phyloP scores from a whole-genome alignment of 805 yeast genomes.

The Spathaspora gorwiae region DNA sequence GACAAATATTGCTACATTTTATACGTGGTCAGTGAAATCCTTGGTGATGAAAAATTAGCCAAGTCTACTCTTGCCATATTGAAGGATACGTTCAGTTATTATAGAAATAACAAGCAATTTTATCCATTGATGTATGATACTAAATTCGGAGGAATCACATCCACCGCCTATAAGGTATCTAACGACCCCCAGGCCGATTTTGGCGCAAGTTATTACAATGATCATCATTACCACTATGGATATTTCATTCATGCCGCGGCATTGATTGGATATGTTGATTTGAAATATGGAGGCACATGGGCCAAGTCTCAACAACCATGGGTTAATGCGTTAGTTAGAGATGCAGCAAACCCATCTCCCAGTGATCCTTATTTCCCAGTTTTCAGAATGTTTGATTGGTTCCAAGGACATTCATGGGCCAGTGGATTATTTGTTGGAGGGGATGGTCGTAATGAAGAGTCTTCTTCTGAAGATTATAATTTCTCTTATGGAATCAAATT shows the following conservation, averaged over 20 bases:
- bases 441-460: conserved; percentile 71
- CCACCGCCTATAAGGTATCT: conserved; percentile 12
- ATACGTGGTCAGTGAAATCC: conserved; percentile 16
- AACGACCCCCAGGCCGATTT: conserved; percentile 18
- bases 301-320: conserved; percentile 43
- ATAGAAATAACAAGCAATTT: conserved; percentile 14
- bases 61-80: conserved; percentile 10
- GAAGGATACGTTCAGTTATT: conserved; percentile 14
- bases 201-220: conserved; percentile 27
- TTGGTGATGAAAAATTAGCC: conserved; percentile 16
- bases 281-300: conserved; percentile 48
- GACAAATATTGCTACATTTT: conserved; percentile 18
- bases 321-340: conserved; percentile 60
- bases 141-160: conserved; percentile 22
- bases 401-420: conserved; percentile 72
- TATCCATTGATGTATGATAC: conserved; percentile 27
- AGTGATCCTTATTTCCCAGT: conserved; percentile 57
- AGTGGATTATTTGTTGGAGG: conserved; percentile 58
- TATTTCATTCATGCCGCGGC: conserved; percentile 24
- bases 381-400: conserved; percentile 67
- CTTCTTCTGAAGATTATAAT: conserved; percentile 67
- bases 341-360: conserved; percentile 58
- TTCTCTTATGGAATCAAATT: conserved; percentile 64
- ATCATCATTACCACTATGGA: conserved; percentile 32
- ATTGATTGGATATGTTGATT: conserved; percentile 18